Evolutionary conservation across 495 filamentous ascomycete species (phyloP).

Genomic region (Pyrenula aspistea): DNA sequence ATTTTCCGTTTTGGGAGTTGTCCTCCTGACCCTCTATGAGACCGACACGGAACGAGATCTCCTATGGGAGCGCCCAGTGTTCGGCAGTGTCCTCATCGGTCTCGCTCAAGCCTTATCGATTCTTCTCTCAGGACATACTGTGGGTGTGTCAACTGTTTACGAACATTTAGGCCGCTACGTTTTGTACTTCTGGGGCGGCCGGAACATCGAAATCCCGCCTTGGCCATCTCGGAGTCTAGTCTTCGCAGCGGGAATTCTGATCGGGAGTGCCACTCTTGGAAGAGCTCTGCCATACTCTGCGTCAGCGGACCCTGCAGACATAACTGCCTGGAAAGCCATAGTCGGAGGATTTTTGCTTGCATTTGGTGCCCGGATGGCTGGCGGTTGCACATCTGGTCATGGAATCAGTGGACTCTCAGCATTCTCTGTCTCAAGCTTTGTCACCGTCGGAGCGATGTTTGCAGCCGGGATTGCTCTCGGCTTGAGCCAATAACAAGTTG

Average conservation of each 20-base stretch:
- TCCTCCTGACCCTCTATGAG: not conserved
- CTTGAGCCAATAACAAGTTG: too few relatives aligned
- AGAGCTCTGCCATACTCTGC: not conserved
- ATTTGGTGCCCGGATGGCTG: constrained; percentile 39
- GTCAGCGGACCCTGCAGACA: constrained; percentile 10
- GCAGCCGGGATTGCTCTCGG: constrained; percentile 19
- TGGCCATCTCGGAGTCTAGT: constrained; percentile 24
- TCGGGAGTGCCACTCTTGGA: constrained; percentile 19
- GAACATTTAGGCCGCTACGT: constrained; percentile 12
- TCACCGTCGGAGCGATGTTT: constrained; percentile 39
- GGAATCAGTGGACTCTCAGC: constrained; percentile 43
- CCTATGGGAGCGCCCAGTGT: constrained; percentile 14
- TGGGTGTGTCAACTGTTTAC: constrained; percentile 40
- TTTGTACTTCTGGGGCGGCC: not conserved
- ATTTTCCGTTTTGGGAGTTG: not conserved
- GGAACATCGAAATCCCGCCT: constrained; percentile 32
- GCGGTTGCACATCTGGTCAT: constrained; percentile 48
- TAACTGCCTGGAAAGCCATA: constrained; percentile 19
- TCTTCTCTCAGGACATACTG: constrained; percentile 22
- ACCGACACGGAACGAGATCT: not conserved
- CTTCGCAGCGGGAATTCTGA: constrained; percentile 30
- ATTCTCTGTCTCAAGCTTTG: constrained; percentile 35
- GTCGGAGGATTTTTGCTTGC: constrained; percentile 38
- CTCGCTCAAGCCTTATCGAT: constrained; percentile 32
- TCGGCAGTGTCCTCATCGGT: constrained; percentile 38